Percentiles rank a stretch among this genome's conserved stretches.
Evolutionary conservation across 2,329 filamentous ascomycete genomes (phyloP).

Genomic region (Volutella citrinella): DNA sequence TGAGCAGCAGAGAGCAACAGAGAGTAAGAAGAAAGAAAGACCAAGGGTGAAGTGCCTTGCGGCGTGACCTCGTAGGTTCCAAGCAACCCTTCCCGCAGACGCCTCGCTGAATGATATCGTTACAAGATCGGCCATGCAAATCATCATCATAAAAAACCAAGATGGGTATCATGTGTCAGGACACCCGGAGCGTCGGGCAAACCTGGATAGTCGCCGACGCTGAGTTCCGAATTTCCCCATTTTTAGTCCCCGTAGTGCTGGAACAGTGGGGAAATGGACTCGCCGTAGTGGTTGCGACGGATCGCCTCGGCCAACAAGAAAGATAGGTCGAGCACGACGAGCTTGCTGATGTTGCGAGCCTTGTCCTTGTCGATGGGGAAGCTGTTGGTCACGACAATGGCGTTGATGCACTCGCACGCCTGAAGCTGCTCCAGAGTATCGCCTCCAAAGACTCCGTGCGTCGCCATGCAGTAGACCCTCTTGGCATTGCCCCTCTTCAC

Average conservation of each 20-base stretch:
- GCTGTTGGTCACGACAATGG: conserved; percentile 94
- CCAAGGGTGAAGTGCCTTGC: conserved; percentile 16
- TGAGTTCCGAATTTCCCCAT: no score
- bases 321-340: conserved; percentile 86
- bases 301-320: conserved; percentile 89
- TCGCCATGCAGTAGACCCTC: conserved; percentile 96
- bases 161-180: conserved; percentile 8
- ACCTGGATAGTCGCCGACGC: conserved; percentile 4
- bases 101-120: conserved; percentile 34
- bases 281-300: conserved; percentile 92
- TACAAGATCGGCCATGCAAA: conserved; percentile 16
- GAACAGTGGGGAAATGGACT: conserved; percentile 70
- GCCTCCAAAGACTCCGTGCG: conserved; percentile 89
- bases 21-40: conserved; percentile 7
- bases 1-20: no score
- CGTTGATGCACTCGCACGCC: conserved; percentile 87
- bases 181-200: conserved; percentile 5
- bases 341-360: conserved; percentile 69
- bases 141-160: conserved; percentile 14
- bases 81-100: conserved; percentile 26
- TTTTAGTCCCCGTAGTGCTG: conserved; percentile 60
- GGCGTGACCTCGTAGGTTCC: conserved; percentile 25
- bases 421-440: conserved; percentile 89
- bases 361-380: conserved; percentile 84
- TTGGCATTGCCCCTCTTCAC: conserved; percentile 89